phyloP scores from a whole-genome alignment of 768 basidiomycete species.

The Amanita jacksonii region DNA sequence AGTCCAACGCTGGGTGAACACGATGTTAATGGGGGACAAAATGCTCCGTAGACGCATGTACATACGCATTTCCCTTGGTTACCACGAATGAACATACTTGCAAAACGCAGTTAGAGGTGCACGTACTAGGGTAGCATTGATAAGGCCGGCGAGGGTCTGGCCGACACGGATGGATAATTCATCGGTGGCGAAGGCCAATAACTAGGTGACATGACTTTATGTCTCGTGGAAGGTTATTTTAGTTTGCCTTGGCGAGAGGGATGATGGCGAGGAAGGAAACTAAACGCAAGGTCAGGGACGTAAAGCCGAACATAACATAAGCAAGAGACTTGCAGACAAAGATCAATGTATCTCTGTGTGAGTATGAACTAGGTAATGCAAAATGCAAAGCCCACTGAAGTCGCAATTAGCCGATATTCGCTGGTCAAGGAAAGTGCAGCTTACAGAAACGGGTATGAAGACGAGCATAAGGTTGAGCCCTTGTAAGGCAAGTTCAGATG shows the following conservation, averaged over 20 bases:
- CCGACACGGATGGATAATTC: constrained; percentile 77
- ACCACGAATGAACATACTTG: constrained; percentile 5
- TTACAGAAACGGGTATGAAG: constrained; percentile 3
- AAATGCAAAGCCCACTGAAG: constrained; percentile 68
- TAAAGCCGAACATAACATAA: background rate
- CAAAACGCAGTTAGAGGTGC: background rate
- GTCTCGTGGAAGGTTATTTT: background rate
- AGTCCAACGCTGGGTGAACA: constrained; percentile 42
- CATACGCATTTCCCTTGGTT: constrained; percentile 42
- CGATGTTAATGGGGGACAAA: constrained; percentile 12
- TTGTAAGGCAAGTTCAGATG: constrained; percentile 21
- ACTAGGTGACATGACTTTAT: constrained; percentile 23
- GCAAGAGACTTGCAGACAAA: constrained; percentile 61
- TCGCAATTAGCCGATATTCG: background rate
- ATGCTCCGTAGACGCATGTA: constrained; percentile 15
- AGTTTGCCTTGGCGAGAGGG: constrained; percentile 65
- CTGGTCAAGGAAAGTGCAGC: background rate
- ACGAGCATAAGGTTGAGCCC: constrained; percentile 48
- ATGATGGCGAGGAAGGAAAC: constrained; percentile 78
- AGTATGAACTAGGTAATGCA: constrained; percentile 26
- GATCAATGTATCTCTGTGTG: constrained; percentile 45
- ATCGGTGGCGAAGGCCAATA: constrained; percentile 80
- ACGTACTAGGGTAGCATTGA: constrained; percentile 77
- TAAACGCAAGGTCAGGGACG: constrained; percentile 19
- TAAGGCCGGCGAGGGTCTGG: constrained; percentile 71